Evolutionary conservation across 805 yeast genomes (phyloP).

Genomic region (Monosporozyma servazzii): DNA sequence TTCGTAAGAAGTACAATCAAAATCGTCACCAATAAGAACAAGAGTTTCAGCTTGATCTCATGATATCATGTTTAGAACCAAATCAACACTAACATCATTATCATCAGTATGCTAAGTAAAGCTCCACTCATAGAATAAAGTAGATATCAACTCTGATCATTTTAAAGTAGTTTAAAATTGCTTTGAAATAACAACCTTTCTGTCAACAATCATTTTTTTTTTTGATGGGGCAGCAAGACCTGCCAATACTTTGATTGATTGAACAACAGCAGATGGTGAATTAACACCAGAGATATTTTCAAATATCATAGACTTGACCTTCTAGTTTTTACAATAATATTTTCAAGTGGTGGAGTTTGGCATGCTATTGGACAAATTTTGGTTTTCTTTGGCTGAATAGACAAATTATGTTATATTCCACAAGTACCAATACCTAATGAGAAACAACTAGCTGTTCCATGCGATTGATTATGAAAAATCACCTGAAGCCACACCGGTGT

Average conservation of each 20-base stretch:
- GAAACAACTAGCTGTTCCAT: slow-evolving; percentile 95
- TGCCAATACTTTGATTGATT: slow-evolving; percentile 61
- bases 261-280: slow-evolving; percentile 47
- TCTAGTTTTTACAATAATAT: too few relatives aligned
- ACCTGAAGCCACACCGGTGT: slow-evolving; percentile 98
- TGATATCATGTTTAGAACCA: slow-evolving; percentile 78
- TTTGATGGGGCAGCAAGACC: slow-evolving; percentile 92
- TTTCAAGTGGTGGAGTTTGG: slow-evolving; percentile 47
- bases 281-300: slow-evolving; percentile 30
- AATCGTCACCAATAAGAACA: slow-evolving; percentile 91
- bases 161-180: slow-evolving; percentile 96
- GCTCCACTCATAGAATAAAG: slow-evolving; percentile 87
- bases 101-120: slow-evolving; percentile 62
- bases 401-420: slow-evolving; percentile 97
- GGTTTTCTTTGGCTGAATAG: slow-evolving; percentile 93
- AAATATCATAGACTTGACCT: slow-evolving; percentile 57
- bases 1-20: slow-evolving; percentile 99
- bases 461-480: slow-evolving; percentile 97
- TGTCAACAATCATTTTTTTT: slow-evolving; percentile 91
- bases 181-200: slow-evolving; percentile 98
- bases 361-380: too few relatives aligned
- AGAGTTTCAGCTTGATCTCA: slow-evolving; percentile 72
- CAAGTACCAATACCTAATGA: slow-evolving; percentile 99
- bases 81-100: slow-evolving; percentile 76
- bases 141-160: slow-evolving; percentile 84